phyloP scores from a whole-genome alignment of 1,139 yeast genomes.

The Yamadazyma diddensiae region DNA sequence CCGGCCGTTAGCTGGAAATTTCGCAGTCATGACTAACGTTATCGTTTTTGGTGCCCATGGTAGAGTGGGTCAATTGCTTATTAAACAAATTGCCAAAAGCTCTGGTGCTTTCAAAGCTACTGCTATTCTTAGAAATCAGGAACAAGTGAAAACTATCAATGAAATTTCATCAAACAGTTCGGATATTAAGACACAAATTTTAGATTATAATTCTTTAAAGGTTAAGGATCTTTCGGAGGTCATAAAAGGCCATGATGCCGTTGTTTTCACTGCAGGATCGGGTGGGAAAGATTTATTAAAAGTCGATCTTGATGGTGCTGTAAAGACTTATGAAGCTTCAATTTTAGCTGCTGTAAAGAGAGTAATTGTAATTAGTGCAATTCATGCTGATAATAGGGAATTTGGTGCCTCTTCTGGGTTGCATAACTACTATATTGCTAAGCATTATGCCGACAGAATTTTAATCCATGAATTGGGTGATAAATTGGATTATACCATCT shows the following conservation, averaged over 20 bases:
- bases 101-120: slow-evolving; percentile 31
- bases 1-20: too few species aligned
- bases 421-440: slow-evolving; percentile 48
- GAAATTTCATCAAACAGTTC: slow-evolving; percentile 23
- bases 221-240: slow-evolving; percentile 32
- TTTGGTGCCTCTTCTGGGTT: slow-evolving; percentile 25
- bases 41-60: slow-evolving; percentile 63
- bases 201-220: slow-evolving; percentile 35
- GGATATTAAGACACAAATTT: slow-evolving; percentile 31
- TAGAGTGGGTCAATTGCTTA: slow-evolving; percentile 45
- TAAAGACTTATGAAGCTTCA: slow-evolving; percentile 56
- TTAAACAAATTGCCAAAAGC: slow-evolving; percentile 23
- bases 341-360: slow-evolving; percentile 44
- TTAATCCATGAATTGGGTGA: slow-evolving; percentile 31
- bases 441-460: slow-evolving; percentile 54
- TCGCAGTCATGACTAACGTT: slow-evolving; percentile 1
- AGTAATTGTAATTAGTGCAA: slow-evolving; percentile 55
- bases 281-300: slow-evolving; percentile 54
- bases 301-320: slow-evolving; percentile 64
- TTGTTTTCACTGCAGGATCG: slow-evolving; percentile 64
- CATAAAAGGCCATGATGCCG: slow-evolving; percentile 51
- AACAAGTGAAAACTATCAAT: slow-evolving; percentile 38
- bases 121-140: slow-evolving; percentile 50
- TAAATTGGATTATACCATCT: slow-evolving; percentile 48
- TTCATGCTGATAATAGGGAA: slow-evolving; percentile 49